Conservation (phyloP, 352 stramenopile species). For the Pythium phragmitis region DNA sequence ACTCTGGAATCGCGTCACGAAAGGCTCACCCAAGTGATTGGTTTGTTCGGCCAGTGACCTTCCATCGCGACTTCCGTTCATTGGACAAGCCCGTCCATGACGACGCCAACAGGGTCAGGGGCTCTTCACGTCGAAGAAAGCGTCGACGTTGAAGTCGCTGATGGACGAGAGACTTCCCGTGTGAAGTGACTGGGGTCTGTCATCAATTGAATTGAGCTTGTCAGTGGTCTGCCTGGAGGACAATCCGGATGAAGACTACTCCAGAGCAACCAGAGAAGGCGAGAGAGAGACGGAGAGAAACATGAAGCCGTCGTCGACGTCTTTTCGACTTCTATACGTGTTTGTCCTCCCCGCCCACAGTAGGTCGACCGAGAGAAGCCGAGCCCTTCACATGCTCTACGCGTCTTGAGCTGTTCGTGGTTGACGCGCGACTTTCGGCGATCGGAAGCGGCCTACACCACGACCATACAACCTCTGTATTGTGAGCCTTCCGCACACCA, state of each 20-base stretch:
- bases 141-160: conserved; percentile 23
- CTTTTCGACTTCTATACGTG: too few species aligned
- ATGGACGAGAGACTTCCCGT: too few species aligned
- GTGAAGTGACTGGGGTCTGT: too few species aligned
- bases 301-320: too few species aligned
- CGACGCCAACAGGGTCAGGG: conserved; percentile 1
- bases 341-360: too few species aligned
- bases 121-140: not conserved
- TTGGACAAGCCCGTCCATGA: conserved; percentile 5
- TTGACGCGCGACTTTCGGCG: not conserved
- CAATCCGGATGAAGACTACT: too few species aligned
- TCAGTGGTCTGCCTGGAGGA: too few species aligned
- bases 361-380: not conserved
- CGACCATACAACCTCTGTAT: not conserved
- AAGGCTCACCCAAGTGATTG: not conserved
- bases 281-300: too few species aligned
- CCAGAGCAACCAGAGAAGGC: too few species aligned
- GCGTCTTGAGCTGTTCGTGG: not conserved
- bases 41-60: not conserved
- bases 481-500: not conserved
- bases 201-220: too few species aligned
- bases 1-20: conserved; percentile 1
- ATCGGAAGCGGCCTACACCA: conserved; percentile 9
- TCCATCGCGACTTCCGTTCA: not conserved
- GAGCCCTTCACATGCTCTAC: not conserved